phyloP scores from a whole-genome alignment of 2,329 filamentous ascomycete species.

The Lojkania enalia region DNA sequence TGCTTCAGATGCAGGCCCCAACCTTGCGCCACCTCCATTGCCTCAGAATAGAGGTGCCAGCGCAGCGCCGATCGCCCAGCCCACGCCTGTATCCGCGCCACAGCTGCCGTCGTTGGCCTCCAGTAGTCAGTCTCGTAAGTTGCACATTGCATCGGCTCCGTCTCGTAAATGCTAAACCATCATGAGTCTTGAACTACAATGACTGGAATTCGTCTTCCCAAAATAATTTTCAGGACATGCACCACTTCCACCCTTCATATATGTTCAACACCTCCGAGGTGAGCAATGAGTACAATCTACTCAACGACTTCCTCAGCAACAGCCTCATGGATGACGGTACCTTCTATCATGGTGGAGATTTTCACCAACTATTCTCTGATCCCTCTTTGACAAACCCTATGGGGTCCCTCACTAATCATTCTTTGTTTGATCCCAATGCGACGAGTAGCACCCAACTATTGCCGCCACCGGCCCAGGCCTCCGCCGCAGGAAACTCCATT shows the following conservation, averaged over 20 bases:
- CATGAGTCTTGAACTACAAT: slow-evolving; percentile 73
- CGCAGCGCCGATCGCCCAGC: slow-evolving; percentile 70
- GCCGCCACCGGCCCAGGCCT: slow-evolving; percentile 47
- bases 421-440: slow-evolving; percentile 46
- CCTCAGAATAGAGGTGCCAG: slow-evolving; percentile 40
- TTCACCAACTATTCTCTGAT: slow-evolving; percentile 62
- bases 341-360: slow-evolving; percentile 48
- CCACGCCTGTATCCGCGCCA: slow-evolving; percentile 67
- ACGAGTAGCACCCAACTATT: slow-evolving; percentile 51
- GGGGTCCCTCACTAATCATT: slow-evolving; percentile 41
- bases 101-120: slow-evolving; percentile 64
- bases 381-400: slow-evolving; percentile 56
- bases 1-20: slow-evolving; percentile 43
- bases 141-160: slow-evolving; percentile 34
- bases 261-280: slow-evolving; percentile 95
- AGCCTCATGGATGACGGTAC: slow-evolving; percentile 76
- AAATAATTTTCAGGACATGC: slow-evolving; percentile 91
- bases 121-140: slow-evolving; percentile 76
- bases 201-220: slow-evolving; percentile 74
- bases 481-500: slow-evolving; percentile 58
- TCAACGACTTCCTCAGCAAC: slow-evolving; percentile 94
- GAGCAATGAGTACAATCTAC: slow-evolving; percentile 92
- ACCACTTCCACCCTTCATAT: slow-evolving; percentile 89
- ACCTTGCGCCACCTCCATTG: slow-evolving; percentile 41
- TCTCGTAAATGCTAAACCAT: slow-evolving; percentile 28